A percentile compares a stretch with the other conserved stretches of the same genome.
Evolutionary conservation across 2,329 filamentous ascomycete genomes (phyloP).

Genomic region (Aaosphaeria pasadenensis): DNA sequence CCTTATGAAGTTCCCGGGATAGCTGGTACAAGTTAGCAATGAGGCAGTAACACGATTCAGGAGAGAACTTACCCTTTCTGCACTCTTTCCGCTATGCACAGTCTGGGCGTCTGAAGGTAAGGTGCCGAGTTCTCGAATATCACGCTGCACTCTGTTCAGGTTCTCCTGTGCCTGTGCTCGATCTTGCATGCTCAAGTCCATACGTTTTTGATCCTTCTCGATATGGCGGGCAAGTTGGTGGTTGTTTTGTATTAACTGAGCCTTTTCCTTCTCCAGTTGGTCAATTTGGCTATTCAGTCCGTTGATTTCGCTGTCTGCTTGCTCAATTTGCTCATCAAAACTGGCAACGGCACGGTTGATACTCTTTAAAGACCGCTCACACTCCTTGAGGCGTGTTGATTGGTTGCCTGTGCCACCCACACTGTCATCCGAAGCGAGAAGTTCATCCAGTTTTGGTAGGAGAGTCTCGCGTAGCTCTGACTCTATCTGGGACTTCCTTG

Average conservation of each 20-base stretch:
- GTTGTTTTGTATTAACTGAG: constrained; percentile 67
- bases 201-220: constrained; percentile 79
- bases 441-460: constrained; percentile 79
- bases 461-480: constrained; percentile 87
- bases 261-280: constrained; percentile 57
- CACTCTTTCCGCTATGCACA: constrained; percentile 81
- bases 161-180: constrained; percentile 76
- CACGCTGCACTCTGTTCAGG: constrained; percentile 76
- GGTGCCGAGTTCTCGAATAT: constrained; percentile 89
- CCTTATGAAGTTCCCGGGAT: constrained; percentile 74
- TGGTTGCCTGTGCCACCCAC: constrained; percentile 53
- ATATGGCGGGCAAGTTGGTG: constrained; percentile 75
- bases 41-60: constrained; percentile 14
- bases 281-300: constrained; percentile 52
- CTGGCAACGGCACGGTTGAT: constrained; percentile 65
- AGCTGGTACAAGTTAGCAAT: constrained; percentile 24
- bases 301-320: constrained; percentile 74
- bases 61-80: constrained; percentile 61
- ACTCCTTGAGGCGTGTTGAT: constrained; percentile 66
- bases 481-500: constrained; percentile 78
- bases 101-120: constrained; percentile 91
- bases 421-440: constrained; percentile 48
- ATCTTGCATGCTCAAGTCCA: constrained; percentile 89
- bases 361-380: constrained; percentile 77
- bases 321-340: constrained; percentile 66